Conservation (phyloP, 2,329 filamentous ascomycete species). For the Fusarium armeniacum region DNA sequence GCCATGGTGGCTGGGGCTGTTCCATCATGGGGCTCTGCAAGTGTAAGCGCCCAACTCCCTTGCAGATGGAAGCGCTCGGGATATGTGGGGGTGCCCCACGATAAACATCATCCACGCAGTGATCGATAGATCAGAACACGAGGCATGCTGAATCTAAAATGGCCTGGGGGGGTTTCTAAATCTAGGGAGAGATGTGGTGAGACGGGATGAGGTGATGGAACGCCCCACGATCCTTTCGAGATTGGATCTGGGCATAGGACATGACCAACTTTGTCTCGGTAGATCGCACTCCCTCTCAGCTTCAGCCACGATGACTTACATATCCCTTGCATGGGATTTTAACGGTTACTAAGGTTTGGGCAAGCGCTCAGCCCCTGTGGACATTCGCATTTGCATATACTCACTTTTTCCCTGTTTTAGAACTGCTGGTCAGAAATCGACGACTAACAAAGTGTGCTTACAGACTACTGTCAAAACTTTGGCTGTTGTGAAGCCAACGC, state of each 20-base stretch:
- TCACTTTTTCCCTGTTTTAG: slow-evolving; percentile 32
- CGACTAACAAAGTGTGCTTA: slow-evolving; percentile 43
- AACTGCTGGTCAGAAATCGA: slow-evolving; percentile 24
- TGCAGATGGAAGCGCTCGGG: slow-evolving; percentile 45
- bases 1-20: slow-evolving; percentile 32
- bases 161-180: slow-evolving; percentile 30
- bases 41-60: slow-evolving; percentile 48
- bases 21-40: slow-evolving; percentile 40
- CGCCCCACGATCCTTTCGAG: slow-evolving; percentile 34
- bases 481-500: slow-evolving; percentile 78
- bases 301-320: slow-evolving; percentile 39
- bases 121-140: slow-evolving; percentile 27
- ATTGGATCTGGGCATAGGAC: slow-evolving; percentile 40
- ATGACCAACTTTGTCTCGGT: slow-evolving; percentile 37
- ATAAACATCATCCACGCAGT: slow-evolving; percentile 40
- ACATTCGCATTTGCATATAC: slow-evolving; percentile 22
- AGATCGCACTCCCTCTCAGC: slow-evolving; percentile 36
- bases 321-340: slow-evolving; percentile 43
- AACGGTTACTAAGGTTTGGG: slow-evolving; percentile 35
- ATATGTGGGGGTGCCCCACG: slow-evolving; percentile 42
- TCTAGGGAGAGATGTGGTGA: slow-evolving; percentile 23
- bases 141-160: slow-evolving; percentile 38
- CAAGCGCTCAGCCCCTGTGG: slow-evolving; percentile 38
- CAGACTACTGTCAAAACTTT: slow-evolving; percentile 78
- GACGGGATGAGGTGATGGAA: slow-evolving; percentile 27